A percentile compares a stretch with the other conserved stretches of the same genome.
phyloP scores from a whole-genome alignment of 1,139 yeast genomes.

The Hansenula anomala region DNA sequence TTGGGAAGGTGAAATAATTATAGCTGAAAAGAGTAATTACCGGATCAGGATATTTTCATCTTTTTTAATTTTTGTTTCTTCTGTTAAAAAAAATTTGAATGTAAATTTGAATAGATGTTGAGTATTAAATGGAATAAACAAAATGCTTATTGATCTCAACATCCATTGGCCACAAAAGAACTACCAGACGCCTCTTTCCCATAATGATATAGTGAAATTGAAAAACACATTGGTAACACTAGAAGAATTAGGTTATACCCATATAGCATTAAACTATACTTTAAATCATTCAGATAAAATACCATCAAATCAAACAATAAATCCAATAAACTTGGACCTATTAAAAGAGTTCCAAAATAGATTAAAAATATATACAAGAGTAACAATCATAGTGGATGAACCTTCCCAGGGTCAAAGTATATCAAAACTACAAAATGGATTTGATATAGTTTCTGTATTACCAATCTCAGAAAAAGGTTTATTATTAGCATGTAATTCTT shows the following conservation, averaged over 20 bases:
- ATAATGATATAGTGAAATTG: constrained; percentile 37
- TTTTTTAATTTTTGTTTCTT: too few species aligned
- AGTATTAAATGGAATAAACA: too few species aligned
- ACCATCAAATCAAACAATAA: constrained; percentile 36
- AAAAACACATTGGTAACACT: constrained; percentile 51
- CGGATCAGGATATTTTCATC: too few species aligned
- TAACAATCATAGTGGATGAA: constrained; percentile 73
- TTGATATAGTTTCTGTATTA: constrained; percentile 77
- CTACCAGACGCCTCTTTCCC: constrained; percentile 37
- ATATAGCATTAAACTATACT: constrained; percentile 67
- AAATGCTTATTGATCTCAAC: constrained; percentile 67
- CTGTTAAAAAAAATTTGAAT: too few species aligned
- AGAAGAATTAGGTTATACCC: constrained; percentile 63
- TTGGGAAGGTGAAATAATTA: neutral
- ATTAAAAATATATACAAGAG: constrained; percentile 61
- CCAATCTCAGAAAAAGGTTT: constrained; percentile 80
- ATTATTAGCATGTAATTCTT: constrained; percentile 61
- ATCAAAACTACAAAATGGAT: constrained; percentile 53
- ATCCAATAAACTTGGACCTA: constrained; percentile 32
- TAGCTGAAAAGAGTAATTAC: too few species aligned
- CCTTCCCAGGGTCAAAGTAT: constrained; percentile 73
- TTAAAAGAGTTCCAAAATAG: constrained; percentile 30
- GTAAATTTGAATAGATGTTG: too few species aligned
- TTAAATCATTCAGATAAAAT: constrained; percentile 52
- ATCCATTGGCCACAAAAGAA: constrained; percentile 72